Conservation (phyloP, 352 stramenopile genomes). For the Phytophthora chlamydospora region DNA sequence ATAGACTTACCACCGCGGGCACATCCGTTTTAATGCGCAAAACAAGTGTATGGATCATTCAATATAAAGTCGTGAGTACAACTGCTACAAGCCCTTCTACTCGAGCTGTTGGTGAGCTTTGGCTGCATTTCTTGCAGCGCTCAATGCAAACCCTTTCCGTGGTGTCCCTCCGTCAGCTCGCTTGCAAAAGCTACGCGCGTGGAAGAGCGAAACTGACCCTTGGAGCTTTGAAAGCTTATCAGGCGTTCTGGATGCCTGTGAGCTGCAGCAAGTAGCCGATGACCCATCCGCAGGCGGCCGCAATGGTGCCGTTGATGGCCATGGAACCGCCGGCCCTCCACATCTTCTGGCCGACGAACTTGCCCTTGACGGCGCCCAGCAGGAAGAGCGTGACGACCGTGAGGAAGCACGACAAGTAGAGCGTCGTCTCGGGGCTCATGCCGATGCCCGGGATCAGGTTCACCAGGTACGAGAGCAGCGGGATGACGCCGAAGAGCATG, state of each 20-base stretch:
- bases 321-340: slow-evolving; percentile 69
- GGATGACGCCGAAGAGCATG: slow-evolving; percentile 92
- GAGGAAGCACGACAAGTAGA: slow-evolving; percentile 94
- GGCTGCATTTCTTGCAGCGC: slow-evolving; percentile 12
- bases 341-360: slow-evolving; percentile 84
- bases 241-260: slow-evolving; percentile 79
- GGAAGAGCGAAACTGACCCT: slow-evolving; percentile 2
- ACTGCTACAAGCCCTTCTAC: slow-evolving; percentile 29
- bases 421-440: slow-evolving; percentile 61
- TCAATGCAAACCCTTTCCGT: slow-evolving; percentile 3
- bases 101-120: slow-evolving; percentile 15
- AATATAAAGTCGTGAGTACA: slow-evolving; percentile 24
- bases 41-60: slow-evolving; percentile 27
- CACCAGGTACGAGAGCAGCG: slow-evolving; percentile 93
- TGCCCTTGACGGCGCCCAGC: slow-evolving; percentile 93
- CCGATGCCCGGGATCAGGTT: slow-evolving; percentile 78
- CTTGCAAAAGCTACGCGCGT: neutral
- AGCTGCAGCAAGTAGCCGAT: slow-evolving; percentile 86
- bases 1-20: too few species aligned
- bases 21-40: too few species aligned
- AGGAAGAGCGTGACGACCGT: slow-evolving; percentile 95
- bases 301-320: slow-evolving; percentile 79
- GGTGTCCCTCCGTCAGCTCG: neutral
- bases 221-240: slow-evolving; percentile 31
- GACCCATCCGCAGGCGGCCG: slow-evolving; percentile 76